Evolutionary conservation across 2,329 filamentous ascomycete genomes (phyloP), one percentile per base, ranked within the genome.

Genomic region (Apiospora malaysiana): DNA sequence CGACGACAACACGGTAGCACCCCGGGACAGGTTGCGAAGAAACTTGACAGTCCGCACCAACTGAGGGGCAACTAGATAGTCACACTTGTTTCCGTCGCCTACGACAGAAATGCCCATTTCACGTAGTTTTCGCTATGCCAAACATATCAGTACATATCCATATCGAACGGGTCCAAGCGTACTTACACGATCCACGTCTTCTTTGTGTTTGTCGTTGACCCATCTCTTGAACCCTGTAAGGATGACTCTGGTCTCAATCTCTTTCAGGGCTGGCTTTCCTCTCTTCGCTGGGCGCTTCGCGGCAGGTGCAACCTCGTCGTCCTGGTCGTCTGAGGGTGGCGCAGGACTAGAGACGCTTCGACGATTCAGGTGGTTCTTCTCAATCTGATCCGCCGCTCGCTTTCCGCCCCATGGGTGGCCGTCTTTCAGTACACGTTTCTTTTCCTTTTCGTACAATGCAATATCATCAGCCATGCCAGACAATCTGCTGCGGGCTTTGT

Each of bases 31-130:
- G 16, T 94, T 94, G 72, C 92, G 92, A 68, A 98, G 91, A 79
- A 99, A 99, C 79, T 99, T 99, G 79, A 94, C 91, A 0, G 96
- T 99, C 47, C 96, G 92, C 45, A 98, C 89, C 72, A 98, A 90
- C 56, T 90, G 89, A 0, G 95, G 96, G 4, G 95, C 95, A 45
- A 94, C 94, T 14, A 99, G 88, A 79, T 97, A 93, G 76, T 95
- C 93, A 79, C 94, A 96, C 63, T 89, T 87, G 66, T 89, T 88
- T 37, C 90, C 90, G 77, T 97, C 93, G 75, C 92, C 87, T 5
- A 94, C 92, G 27, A 97, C 89, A 75, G 91, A 87, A 70, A 99
- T 93, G 9, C 96, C 96, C 46, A 98, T 84, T 65, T 92, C 90
- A 72, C 95, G 92, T 70, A 99, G 86, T 82, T 92, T 92, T 83